Evolutionary conservation across 345 rosid species (phyloP).

Genomic region (Erucastrum elatum): DNA sequence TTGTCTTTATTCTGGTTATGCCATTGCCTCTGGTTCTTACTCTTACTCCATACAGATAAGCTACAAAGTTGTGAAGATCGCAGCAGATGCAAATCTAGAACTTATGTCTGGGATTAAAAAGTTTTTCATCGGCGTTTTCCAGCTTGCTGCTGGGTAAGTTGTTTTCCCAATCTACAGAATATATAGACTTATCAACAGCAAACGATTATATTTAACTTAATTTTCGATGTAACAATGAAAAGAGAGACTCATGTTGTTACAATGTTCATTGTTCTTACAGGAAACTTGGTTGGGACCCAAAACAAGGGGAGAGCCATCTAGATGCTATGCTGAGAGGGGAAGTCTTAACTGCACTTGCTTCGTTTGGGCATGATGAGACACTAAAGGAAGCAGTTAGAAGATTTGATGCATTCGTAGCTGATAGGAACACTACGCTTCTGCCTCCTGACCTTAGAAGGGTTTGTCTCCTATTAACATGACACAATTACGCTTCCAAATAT

Average conservation of each 20-base stretch:
- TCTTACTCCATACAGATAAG: conserved; percentile 59
- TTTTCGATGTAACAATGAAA: not conserved
- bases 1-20: conserved; percentile 10
- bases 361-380: conserved; percentile 69
- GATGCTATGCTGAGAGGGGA: conserved; percentile 96
- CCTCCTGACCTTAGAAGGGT: conserved; percentile 93
- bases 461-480: conserved; percentile 11
- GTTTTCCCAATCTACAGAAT: conserved; percentile 8
- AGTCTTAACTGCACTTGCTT: conserved; percentile 76
- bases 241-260: not conserved
- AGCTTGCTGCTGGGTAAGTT: conserved; percentile 73
- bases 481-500: not conserved
- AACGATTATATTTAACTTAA: not conserved
- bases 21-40: conserved; percentile 28
- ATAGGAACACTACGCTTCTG: conserved; percentile 77
- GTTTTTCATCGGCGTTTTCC: conserved; percentile 67
- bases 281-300: conserved; percentile 93
- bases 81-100: conserved; percentile 70
- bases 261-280: conserved; percentile 41
- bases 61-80: conserved; percentile 67
- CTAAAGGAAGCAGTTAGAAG: conserved; percentile 65
- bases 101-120: conserved; percentile 54
- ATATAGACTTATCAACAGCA: conserved; percentile 5
- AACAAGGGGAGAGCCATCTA: conserved; percentile 84
- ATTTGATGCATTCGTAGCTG: conserved; percentile 69